Percentiles rank a stretch among this genome's conserved stretches.
Conservation (phyloP, 2,329 filamentous ascomycete species). For the Verticillium longisporum region DNA sequence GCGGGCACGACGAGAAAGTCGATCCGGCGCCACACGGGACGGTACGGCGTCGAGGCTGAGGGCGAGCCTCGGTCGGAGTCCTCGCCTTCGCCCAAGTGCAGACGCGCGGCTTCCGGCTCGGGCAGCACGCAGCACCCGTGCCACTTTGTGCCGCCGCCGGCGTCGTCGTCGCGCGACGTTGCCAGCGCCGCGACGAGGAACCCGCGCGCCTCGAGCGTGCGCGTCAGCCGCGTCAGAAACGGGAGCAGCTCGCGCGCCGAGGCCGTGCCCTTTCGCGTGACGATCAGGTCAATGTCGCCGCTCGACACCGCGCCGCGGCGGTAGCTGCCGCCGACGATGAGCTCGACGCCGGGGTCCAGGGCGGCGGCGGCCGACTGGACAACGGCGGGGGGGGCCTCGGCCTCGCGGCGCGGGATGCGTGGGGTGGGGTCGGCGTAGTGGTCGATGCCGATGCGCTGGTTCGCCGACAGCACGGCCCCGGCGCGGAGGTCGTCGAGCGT, state of each 20-base stretch:
- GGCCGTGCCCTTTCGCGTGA: conserved; percentile 59
- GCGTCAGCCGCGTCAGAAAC: conserved; percentile 58
- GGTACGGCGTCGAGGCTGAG: conserved; percentile 12
- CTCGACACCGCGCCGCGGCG: conserved; percentile 68
- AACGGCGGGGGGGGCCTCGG: conserved; percentile 59
- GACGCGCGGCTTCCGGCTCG: conserved; percentile 12
- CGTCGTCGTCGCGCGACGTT: conserved; percentile 31
- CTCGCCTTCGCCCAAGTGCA: conserved; percentile 14
- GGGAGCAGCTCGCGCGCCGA: conserved; percentile 49
- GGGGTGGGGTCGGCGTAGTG: conserved; percentile 73
- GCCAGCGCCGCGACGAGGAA: conserved; percentile 70
- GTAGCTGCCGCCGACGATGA: conserved; percentile 79
- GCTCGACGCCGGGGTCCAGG: conserved; percentile 58
- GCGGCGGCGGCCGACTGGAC: conserved; percentile 52
- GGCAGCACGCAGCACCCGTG: conserved; percentile 77
- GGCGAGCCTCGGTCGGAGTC: too few relatives aligned
- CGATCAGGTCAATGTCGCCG: conserved; percentile 78
- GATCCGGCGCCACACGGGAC: conserved; percentile 66
- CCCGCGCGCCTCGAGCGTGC: conserved; percentile 45
- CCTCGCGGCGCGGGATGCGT: conserved; percentile 72
- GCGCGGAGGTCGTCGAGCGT: conserved; percentile 64
- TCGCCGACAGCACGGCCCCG: conserved; percentile 57
- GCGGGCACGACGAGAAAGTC: conserved; percentile 81
- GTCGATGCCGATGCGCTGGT: conserved; percentile 70
- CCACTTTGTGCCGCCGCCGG: conserved; percentile 66